Evolutionary conservation across 2,329 filamentous ascomycete species (phyloP).

Genomic region (Talaromyces sp.): DNA sequence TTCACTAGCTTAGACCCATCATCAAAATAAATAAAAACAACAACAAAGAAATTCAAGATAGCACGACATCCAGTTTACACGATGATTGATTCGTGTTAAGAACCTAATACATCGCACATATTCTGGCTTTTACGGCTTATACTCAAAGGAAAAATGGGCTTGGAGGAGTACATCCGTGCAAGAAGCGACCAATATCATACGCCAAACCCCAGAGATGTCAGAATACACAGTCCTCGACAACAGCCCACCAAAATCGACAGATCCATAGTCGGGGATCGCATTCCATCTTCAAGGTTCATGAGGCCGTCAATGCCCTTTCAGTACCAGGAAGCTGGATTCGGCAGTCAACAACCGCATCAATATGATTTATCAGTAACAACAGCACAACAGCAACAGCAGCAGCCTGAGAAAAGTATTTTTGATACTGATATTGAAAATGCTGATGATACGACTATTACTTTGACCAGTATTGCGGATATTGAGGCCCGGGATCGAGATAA

Average conservation of each 20-base stretch:
- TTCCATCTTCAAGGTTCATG: conserved; percentile 22
- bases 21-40: conserved; percentile 10
- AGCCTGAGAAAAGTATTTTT: conserved; percentile 33
- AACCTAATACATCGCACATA: background rate
- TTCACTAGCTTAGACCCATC: background rate
- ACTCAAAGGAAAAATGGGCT: conserved; percentile 32
- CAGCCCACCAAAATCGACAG: background rate
- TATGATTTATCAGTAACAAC: conserved; percentile 4
- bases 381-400: conserved; percentile 18
- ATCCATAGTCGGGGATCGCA: conserved; percentile 19
- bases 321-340: background rate
- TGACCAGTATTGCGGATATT: conserved; percentile 36
- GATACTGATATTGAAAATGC: conserved; percentile 45
- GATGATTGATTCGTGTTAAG: background rate
- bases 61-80: background rate
- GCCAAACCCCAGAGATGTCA: conserved; percentile 4
- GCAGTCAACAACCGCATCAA: conserved; percentile 6
- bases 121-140: background rate
- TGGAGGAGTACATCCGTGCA: conserved; percentile 43
- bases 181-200: conserved; percentile 29
- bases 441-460: conserved; percentile 43
- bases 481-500: conserved; percentile 26
- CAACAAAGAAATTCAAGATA: background rate
- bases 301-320: conserved; percentile 16
- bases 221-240: conserved; percentile 7